phyloP scores from a whole-genome alignment of 495 filamentous ascomycete species.

The Lepraria neglecta region DNA sequence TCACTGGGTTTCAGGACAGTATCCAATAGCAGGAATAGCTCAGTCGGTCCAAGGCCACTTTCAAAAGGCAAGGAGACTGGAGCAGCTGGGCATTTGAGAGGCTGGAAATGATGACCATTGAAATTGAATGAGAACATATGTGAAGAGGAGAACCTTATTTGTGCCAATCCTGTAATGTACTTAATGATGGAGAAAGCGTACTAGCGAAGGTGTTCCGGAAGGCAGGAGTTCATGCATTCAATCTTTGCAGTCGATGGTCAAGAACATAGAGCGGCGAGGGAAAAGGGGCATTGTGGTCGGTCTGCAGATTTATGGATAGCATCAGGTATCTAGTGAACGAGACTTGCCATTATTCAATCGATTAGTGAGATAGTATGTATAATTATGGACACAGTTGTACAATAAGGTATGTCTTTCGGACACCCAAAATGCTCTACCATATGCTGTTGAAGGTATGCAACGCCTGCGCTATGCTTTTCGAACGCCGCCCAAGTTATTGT shows the following conservation, averaged over 20 bases:
- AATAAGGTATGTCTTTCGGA: too few relatives aligned
- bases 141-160: too few relatives aligned
- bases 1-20: slow-evolving; percentile 12
- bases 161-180: neutral
- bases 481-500: neutral
- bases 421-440: too few relatives aligned
- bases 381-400: neutral
- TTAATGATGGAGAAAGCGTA: neutral
- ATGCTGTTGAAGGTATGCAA: too few relatives aligned
- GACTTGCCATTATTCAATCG: neutral
- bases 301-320: neutral
- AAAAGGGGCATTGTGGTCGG: neutral
- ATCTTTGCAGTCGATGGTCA: neutral
- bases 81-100: neutral
- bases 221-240: neutral
- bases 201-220: slow-evolving; percentile 18
- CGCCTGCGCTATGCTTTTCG: too few relatives aligned
- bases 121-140: too few relatives aligned
- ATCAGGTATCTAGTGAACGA: neutral
- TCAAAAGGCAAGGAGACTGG: slow-evolving; percentile 6
- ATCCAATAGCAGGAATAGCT: slow-evolving; percentile 7
- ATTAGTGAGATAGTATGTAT: neutral
- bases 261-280: neutral
- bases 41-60: neutral
- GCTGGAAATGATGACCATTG: neutral